Evolutionary conservation across 2,329 filamentous ascomycete species (phyloP).

Genomic region (Pyrenochaeta sp.): DNA sequence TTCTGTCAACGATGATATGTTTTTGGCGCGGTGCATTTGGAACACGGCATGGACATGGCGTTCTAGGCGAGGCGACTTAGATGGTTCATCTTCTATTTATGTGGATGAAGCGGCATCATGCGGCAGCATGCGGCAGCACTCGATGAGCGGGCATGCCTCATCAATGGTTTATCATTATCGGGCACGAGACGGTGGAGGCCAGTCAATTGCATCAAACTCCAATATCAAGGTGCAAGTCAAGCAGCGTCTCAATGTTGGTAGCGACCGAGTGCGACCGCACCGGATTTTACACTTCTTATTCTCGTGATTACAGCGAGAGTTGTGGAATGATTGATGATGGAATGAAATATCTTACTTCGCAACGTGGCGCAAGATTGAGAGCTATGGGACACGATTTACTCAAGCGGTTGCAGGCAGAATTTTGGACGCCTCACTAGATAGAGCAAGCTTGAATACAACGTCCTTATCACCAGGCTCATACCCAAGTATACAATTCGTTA

Average conservation of each 20-base stretch:
- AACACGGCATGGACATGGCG: conserved; percentile 7
- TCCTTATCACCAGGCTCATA: neutral
- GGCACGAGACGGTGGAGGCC: neutral
- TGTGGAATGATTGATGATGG: conserved; percentile 1
- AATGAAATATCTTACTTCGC: neutral
- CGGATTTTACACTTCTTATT: neutral
- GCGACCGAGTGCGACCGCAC: neutral
- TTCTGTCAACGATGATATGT: conserved; percentile 47
- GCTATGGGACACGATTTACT: neutral
- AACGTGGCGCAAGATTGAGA: neutral
- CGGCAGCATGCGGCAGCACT: neutral
- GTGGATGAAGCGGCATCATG: neutral
- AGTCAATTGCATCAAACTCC: neutral
- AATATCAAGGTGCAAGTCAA: neutral
- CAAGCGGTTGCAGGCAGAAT: neutral
- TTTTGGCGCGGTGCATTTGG: conserved; percentile 3
- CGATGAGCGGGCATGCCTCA: neutral
- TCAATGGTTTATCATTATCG: neutral
- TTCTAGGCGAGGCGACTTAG: neutral
- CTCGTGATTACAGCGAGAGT: neutral
- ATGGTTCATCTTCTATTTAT: neutral
- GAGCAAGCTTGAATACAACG: neutral
- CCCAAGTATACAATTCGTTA: no score
- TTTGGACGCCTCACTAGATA: neutral
- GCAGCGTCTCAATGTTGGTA: neutral